Base-by-base conservation (phyloP, 768 basidiomycete species). In the Leucosporidium scottii region DNA sequence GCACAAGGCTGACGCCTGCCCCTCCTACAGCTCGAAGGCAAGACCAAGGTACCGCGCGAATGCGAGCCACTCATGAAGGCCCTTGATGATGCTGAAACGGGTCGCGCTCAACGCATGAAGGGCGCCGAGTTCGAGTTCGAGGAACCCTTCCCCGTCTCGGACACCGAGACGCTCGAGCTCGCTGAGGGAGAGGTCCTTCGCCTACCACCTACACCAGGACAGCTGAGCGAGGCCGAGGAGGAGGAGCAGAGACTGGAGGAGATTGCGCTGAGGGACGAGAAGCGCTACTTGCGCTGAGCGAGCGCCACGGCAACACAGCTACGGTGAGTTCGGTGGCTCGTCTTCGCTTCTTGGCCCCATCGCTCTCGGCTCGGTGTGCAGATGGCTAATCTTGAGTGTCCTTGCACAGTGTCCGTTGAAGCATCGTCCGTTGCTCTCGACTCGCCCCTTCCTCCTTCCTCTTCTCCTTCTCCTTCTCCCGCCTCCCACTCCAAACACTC, bases 131-230 rank as follows among this genome's bases (percentile, higher is more conserved):
- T 36, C 59, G 62, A 68, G 59, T 68, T 49, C 23, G 59, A 36
- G 47, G 62, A 68, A 51, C 31, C 47, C n/a, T n/a, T 49, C 3
- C 66, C 64, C 1, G 71, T 65, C 39, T 50, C 61, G 47, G 56
- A 59, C 59, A 59, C 53, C 31, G 50, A 59, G 34, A 28, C 23
- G 28, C 58, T 74, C 44, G 67, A 72, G 2, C 63, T 76, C 20
- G 58, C 58, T 1, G 69, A 69, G 4, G 75, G 74, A 47, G 76
- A 77, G 66, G 68, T 73, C 30, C 71, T 77, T 23, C 69, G 67
- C 15, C 62, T 77, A 0, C 76, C 76, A 21, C 76, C 76, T 23
- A 77, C 76, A 25, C 76, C 76, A 5, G 73, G 69, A 17, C 70
- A 73, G 67, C 59, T 72, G 25, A 59, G 48, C 28, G 30, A 21